phyloP scores from a whole-genome alignment of 2,329 filamentous ascomycete genomes.

The Penicillium sp. region DNA sequence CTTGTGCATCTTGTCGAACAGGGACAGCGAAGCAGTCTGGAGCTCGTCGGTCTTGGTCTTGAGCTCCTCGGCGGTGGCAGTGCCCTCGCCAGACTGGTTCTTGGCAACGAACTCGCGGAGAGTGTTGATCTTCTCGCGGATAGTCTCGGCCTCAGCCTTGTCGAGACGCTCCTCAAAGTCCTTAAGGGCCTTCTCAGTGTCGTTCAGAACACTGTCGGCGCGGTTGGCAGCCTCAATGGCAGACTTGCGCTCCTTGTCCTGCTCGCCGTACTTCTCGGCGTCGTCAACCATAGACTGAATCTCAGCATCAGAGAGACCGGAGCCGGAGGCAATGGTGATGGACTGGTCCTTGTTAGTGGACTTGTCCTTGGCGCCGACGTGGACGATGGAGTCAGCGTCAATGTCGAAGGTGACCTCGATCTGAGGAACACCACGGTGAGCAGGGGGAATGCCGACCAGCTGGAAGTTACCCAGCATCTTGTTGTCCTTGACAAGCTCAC shows the following conservation, averaged over 20 bases:
- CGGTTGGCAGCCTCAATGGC: constrained; percentile 96
- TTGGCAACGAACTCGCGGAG: constrained; percentile 88
- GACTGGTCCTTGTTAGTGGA: constrained; percentile 99
- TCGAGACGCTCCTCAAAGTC: constrained; percentile 94
- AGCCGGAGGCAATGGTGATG: constrained; percentile 96
- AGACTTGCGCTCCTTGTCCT: constrained; percentile 93
- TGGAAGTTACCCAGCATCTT: constrained; percentile 99
- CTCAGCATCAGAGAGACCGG: constrained; percentile 88
- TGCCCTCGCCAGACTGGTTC: constrained; percentile 88
- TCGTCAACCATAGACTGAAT: constrained; percentile 98
- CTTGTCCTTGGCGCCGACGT: constrained; percentile 98
- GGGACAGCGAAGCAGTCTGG: constrained; percentile 87
- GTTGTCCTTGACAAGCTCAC: constrained; percentile 98
- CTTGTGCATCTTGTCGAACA: constrained; percentile 99
- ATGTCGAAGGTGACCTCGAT: constrained; percentile 99
- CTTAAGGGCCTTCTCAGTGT: constrained; percentile 96
- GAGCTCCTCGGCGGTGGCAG: constrained; percentile 80
- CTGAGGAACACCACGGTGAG: constrained; percentile 92
- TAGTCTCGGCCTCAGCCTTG: constrained; percentile 88
- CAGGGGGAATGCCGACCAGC: constrained; percentile 92
- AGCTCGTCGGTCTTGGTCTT: constrained; percentile 99
- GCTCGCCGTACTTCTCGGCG: constrained; percentile 91
- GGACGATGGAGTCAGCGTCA: constrained; percentile 94
- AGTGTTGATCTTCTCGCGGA: constrained; percentile 84
- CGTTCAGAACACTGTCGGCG: constrained; percentile 90